A percentile compares a stretch with the other conserved stretches of the same genome.
Conservation (phyloP, 495 filamentous ascomycete genomes). For the Aspergillus funiculosus region DNA sequence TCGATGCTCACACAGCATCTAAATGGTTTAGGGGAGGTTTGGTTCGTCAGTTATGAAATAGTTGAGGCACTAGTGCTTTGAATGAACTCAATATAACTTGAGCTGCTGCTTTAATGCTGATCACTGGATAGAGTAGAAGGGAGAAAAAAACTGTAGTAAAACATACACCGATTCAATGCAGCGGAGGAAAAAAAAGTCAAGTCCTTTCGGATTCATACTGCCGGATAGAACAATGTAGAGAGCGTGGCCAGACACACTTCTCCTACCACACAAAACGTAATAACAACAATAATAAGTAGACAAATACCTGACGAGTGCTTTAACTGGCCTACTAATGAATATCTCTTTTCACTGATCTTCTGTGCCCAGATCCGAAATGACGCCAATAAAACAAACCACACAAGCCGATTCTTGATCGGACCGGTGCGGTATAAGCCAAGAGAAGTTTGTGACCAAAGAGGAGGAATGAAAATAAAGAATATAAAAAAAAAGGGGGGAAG, state of each 20-base stretch:
- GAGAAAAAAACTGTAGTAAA: background rate
- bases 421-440: background rate
- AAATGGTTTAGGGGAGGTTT: too few species aligned
- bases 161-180: background rate
- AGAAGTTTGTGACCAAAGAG: background rate
- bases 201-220: background rate
- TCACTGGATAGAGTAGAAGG: too few species aligned
- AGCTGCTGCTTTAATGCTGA: too few species aligned
- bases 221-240: too few species aligned
- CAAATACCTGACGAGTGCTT: background rate
- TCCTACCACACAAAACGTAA: background rate
- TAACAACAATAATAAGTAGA: background rate
- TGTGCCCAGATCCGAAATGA: background rate
- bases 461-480: background rate
- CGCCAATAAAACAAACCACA: background rate
- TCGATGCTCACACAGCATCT: too few species aligned
- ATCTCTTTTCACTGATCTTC: background rate
- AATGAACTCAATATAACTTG: too few species aligned
- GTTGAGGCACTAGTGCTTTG: too few species aligned
- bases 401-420: too few species aligned
- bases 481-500: background rate
- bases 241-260: too few species aligned
- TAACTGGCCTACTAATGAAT: background rate
- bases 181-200: background rate
- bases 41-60: too few species aligned